Base-by-base conservation (phyloP, 2,329 filamentous ascomycete genomes). In the Aspergillus fijiensis region DNA sequence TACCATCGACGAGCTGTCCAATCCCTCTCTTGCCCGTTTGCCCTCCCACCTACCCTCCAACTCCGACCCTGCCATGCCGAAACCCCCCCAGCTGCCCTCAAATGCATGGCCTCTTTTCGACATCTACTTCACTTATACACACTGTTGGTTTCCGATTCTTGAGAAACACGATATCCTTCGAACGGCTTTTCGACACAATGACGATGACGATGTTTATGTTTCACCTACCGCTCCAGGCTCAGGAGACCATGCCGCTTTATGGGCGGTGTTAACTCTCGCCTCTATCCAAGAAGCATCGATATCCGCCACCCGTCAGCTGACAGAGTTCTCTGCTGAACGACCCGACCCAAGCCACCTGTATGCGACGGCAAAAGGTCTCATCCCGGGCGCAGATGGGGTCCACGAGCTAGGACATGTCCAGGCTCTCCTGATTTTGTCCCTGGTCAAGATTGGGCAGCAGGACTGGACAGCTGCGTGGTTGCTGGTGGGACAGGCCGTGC, bases 61-160 rank as follows among this genome's bases (percentile, higher is more conserved):
- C 23, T 33, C 45, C 52, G 23, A 14, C 4, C 50, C 16, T 47
- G 19, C n/a, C 45, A 33, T 52, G 12, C 48, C 7, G 10, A 42
- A 19, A n/a, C 42, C 29, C 82, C 16, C 69, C 73, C 16, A 82
- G 85, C 67, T 84, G 82, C 69, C 87, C 81, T 78, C 69, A 16
- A 75, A 76, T 55, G 69, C 71, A 27, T 74, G 73, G 72, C 79
- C 82, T 2, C 80, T 92, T 4, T 76, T 92, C 45, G 88, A 92
- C 65, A 81, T 89, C 4, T 92, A 91, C 70, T 89, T 91, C 61
- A 85, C 88, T 1, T 91, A 90, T 66, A 90, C 87, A 0, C 88
- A 92, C 70, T 86, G 84, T 56, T 93, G 90, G 90, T 81, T 93
- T 27, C 90, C 90, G 0, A 86, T 93, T 27, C 79, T 89, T 11